Base-by-base conservation (phyloP, 306 rosid genomes). In the Acacia crassicarpa region DNA sequence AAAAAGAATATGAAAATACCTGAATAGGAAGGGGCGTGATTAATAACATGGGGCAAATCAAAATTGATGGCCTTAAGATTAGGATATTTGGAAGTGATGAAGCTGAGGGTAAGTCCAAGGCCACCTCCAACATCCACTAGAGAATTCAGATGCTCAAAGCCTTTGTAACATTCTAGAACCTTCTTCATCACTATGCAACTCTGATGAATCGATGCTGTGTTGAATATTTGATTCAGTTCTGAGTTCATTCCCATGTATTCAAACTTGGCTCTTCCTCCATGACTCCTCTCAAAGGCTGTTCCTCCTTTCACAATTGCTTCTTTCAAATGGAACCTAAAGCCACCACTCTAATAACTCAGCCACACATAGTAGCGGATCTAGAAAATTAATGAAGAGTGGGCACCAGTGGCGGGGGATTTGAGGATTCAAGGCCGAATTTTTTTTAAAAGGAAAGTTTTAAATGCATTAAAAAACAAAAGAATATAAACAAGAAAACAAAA, bases 51-150 rank as follows among this genome's bases (percentile, higher is more conserved):
- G 25, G 67, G 67, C 19, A 62, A 25, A 8, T 62, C 67, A 62
- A 62, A 62, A 62, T 62, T 62, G 38, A 62, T 62, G 27, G 67
- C 67, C 19, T 25, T 27, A 14, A 62, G 67, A 27, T 25, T 35
- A 62, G 19, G 67, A 9, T 23, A 62, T 27, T 62, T 62, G 19
- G 67, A 62, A 27, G 67, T 62, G 67, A 62, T 13, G 14, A 62
- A 12, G 67, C 20, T 27, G 19, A 62, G 67, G 19, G 38, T 25
- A 27, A 62, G 67, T 1, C 67, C 67, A 62, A 62, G 67, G 67
- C 67, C 67, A 25, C 67, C 67, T 62, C 67, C 67, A 62, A 62
- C 67, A 62, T 62, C 67, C 17, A 62, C 67, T 1, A 62, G 67
- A 0, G 20, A 62, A 11, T 62, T 25, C 9, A 62, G 9, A 4